These are phyloP conservation scores for Epichloe sp. DNA, from an alignment of 2,329 filamentous ascomycete species.

Conservation along the genomic window DNA sequence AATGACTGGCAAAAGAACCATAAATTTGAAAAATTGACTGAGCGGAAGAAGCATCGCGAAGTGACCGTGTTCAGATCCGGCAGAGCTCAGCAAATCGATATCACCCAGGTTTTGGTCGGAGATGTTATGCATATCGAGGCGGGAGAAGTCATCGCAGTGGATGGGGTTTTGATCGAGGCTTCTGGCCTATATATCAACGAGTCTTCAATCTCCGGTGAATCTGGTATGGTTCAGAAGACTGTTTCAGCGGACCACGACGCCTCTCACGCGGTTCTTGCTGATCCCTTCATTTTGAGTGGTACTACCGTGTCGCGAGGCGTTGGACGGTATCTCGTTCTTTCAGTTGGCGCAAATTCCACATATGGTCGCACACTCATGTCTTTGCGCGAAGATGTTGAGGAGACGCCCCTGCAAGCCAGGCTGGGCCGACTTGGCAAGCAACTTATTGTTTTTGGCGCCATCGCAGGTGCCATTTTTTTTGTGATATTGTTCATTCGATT, in stretches of 20 bases:
- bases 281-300: slow-evolving; percentile 72
- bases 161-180: slow-evolving; percentile 51
- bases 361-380: slow-evolving; percentile 72
- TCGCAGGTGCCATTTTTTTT: slow-evolving; percentile 31
- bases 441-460: slow-evolving; percentile 36
- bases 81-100: slow-evolving; percentile 52
- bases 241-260: slow-evolving; percentile 44
- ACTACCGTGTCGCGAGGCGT: slow-evolving; percentile 66
- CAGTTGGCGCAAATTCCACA: slow-evolving; percentile 59
- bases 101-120: slow-evolving; percentile 59
- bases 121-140: slow-evolving; percentile 62
- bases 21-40: slow-evolving; percentile 68
- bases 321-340: slow-evolving; percentile 62
- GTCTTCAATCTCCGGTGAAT: slow-evolving; percentile 65
- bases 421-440: slow-evolving; percentile 66
- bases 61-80: slow-evolving; percentile 70
- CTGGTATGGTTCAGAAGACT: slow-evolving; percentile 56
- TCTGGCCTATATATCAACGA: slow-evolving; percentile 51
- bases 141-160: slow-evolving; percentile 57
- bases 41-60: slow-evolving; percentile 62
- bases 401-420: slow-evolving; percentile 66
- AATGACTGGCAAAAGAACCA: slow-evolving; percentile 77
- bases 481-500: slow-evolving; percentile 27
- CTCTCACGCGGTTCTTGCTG: slow-evolving; percentile 37
- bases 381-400: slow-evolving; percentile 61